Evolutionary conservation across 345 rosid species (phyloP).

Genomic region (Cardamine resedifolia): DNA sequence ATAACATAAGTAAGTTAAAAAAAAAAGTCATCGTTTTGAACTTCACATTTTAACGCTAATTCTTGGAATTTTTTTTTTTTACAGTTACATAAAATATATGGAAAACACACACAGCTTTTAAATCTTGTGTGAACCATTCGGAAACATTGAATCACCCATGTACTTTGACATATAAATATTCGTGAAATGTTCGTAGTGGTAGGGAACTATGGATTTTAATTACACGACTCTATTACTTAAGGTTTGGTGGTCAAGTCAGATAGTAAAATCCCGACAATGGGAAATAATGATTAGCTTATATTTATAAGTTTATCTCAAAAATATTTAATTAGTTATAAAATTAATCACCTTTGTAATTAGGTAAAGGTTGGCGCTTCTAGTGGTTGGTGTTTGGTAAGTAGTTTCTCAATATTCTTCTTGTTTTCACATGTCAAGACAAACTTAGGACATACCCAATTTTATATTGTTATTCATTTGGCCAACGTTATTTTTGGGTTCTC

Average conservation of each 20-base stretch:
- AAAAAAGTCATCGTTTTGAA: not conserved
- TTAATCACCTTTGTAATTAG: conserved; percentile 17
- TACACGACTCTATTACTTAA: conserved; percentile 14
- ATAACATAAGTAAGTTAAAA: not conserved
- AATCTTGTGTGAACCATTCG: not conserved
- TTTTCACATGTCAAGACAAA: conserved; percentile 33
- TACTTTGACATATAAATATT: not conserved
- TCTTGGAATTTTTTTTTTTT: not conserved
- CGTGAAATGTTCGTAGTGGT: conserved; percentile 1
- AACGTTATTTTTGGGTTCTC: not conserved
- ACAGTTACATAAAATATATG: not conserved
- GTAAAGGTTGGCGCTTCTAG: conserved; percentile 35
- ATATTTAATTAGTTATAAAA: not conserved
- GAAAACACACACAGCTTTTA: not conserved
- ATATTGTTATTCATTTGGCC: conserved; percentile 1
- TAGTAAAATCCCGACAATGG: conserved; percentile 9
- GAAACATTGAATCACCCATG: not conserved
- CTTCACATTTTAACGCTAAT: not conserved
- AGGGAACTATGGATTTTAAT: conserved; percentile 6
- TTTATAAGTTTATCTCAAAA: not conserved
- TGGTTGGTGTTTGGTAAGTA: conserved; percentile 37
- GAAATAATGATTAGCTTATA: not conserved
- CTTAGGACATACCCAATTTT: conserved; percentile 21
- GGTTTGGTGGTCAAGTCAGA: not conserved
- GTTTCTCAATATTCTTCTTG: conserved; percentile 38